phyloP scores from a whole-genome alignment of 2,329 filamentous ascomycete species.

The Dothidotthia symphoricarpi region DNA sequence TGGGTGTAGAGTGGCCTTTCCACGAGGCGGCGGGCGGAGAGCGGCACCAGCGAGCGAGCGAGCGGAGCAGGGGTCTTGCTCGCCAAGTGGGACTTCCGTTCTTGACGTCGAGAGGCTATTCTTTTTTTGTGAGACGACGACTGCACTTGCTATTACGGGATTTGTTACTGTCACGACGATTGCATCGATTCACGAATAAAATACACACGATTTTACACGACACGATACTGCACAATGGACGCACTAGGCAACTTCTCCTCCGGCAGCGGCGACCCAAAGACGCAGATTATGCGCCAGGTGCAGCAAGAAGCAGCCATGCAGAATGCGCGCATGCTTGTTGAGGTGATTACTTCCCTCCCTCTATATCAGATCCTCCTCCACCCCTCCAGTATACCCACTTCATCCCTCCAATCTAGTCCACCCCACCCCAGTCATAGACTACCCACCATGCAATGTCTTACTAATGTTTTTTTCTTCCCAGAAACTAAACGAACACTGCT shows the following conservation, averaged over 20 bases:
- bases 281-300: conserved; percentile 52
- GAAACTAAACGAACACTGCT: conserved; percentile 59
- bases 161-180: conserved; percentile 1
- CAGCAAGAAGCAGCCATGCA: conserved; percentile 53
- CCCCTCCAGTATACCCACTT: conserved; percentile 1
- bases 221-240: conserved; percentile 10
- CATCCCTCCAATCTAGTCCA: no score
- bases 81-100: conserved; percentile 15
- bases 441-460: no score
- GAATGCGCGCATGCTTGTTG: conserved; percentile 53
- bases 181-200: no score
- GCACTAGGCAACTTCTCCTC: no score
- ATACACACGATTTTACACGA: no score
- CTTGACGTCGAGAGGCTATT: conserved; percentile 28
- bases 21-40: conserved; percentile 24
- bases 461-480: no score
- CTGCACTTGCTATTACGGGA: conserved; percentile 1
- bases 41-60: conserved; percentile 12
- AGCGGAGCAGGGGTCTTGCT: no score
- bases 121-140: conserved; percentile 14
- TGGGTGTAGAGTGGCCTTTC: conserved; percentile 38
- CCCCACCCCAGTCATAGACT: no score
- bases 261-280: conserved; percentile 31
- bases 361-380: neutral
- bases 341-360: conserved; percentile 34